Percentiles rank a stretch among this genome's conserved stretches.
Evolutionary conservation across 257 asterid genomes (phyloP).

Genomic region (Salvia hispanica): DNA sequence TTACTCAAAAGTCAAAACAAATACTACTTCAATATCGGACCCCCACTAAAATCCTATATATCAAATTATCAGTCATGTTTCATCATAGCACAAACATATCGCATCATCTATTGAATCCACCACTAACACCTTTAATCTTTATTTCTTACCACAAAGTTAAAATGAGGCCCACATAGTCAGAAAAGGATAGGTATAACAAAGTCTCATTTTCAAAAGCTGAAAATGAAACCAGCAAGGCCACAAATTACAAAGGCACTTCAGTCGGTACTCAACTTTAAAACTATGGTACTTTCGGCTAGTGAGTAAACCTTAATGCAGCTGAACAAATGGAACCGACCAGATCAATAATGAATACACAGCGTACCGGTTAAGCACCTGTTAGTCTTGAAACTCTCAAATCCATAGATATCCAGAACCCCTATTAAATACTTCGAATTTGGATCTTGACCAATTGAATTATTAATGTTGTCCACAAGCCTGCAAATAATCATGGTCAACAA

Average conservation of each 20-base stretch:
- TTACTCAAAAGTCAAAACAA: background rate
- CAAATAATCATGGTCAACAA: slow-evolving; percentile 26
- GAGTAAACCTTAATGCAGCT: slow-evolving; percentile 18
- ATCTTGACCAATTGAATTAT: slow-evolving; percentile 78
- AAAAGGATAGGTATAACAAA: background rate
- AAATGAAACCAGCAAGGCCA: background rate
- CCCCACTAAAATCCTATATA: background rate
- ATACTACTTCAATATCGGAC: background rate
- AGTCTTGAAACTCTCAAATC: slow-evolving; percentile 92
- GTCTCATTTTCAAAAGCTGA: background rate
- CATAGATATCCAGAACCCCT: slow-evolving; percentile 86
- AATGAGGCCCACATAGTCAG: background rate
- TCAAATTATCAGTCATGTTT: background rate
- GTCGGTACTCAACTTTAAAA: background rate
- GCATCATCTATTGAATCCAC: background rate
- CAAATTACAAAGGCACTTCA: background rate
- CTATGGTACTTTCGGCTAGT: slow-evolving; percentile 23
- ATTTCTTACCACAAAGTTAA: background rate
- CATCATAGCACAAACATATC: background rate
- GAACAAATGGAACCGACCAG: slow-evolving; percentile 32
- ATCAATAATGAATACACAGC: slow-evolving; percentile 53
- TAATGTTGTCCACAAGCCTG: slow-evolving; percentile 84
- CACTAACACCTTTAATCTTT: background rate
- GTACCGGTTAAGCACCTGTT: slow-evolving; percentile 90
- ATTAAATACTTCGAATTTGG: slow-evolving; percentile 66